A percentile compares a stretch with the other conserved stretches of the same genome.
phyloP scores from a whole-genome alignment of 2,329 filamentous ascomycete species.

The Didymosphaeria variabile region DNA sequence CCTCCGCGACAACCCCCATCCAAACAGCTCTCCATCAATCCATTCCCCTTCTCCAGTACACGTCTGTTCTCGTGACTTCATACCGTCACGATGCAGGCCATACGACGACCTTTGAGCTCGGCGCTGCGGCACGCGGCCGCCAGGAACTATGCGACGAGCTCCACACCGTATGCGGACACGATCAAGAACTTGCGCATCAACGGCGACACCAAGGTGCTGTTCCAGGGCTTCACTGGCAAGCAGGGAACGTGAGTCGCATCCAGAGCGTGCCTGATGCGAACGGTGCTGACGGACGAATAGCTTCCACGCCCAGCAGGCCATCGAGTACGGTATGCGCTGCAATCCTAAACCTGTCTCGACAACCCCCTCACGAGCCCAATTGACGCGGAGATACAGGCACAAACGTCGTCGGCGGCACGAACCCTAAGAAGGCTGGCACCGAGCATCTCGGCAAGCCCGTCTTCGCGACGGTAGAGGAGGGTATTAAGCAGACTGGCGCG shows the following conservation, averaged over 20 bases:
- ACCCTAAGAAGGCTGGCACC: slow-evolving; percentile 96
- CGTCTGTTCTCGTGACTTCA: slow-evolving; percentile 37
- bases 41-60: slow-evolving; percentile 15
- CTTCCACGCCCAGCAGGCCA: slow-evolving; percentile 97
- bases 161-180: slow-evolving; percentile 62
- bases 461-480: slow-evolving; percentile 88
- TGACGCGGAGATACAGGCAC: slow-evolving; percentile 70
- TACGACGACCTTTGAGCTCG: slow-evolving; percentile 77
- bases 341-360: slow-evolving; percentile 22
- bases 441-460: slow-evolving; percentile 92
- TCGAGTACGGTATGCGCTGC: slow-evolving; percentile 84
- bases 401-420: slow-evolving; percentile 96
- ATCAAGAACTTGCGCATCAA: slow-evolving; percentile 87
- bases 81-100: slow-evolving; percentile 77
- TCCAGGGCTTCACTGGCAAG: slow-evolving; percentile 97
- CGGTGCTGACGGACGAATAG: slow-evolving; percentile 58
- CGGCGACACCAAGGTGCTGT: slow-evolving; percentile 90
- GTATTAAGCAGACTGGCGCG: slow-evolving; percentile 88
- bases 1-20: slow-evolving; percentile 24
- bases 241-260: slow-evolving; percentile 74
- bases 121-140: slow-evolving; percentile 73
- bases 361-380: slow-evolving; percentile 29
- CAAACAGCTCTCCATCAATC: slow-evolving; percentile 19
- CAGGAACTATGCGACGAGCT: slow-evolving; percentile 79
- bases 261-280: background rate